Base-by-base conservation (phyloP, 345 rosid genomes). In the Mercurialis annua region DNA sequence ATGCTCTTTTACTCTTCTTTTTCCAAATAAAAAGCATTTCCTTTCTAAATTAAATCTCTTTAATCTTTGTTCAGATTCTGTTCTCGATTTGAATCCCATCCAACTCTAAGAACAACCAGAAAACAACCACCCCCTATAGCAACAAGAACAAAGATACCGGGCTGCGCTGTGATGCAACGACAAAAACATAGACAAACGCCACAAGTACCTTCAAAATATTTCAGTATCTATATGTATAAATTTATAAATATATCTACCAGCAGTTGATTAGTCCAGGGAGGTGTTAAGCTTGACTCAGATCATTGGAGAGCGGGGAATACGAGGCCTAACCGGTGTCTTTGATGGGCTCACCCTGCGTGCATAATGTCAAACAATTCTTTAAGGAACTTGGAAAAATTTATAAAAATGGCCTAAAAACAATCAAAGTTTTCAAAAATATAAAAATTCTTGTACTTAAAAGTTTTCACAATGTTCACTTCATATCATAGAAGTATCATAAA, bases 321-420 rank as follows among this genome's bases (percentile, higher is more conserved):
- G 92, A 20, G 97, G 97, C 55, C 99, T 85, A 53, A 89, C 98
- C 43, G 99, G 99, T 34, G 99, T 94, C 89, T 94, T 94, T 10
- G 99, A 94, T 48, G 99, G 99, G 72, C 99, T 94, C 52, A 94
- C 93, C 95, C 99, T 94, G 86, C 77, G 75, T 33, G 3, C n/a
- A 10, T 27, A 63, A 46, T 40, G 65, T 34, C 42, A 18, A 12
- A 31, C 2, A 49, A 54, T 3, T 14, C 34, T 0, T n/a, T 18
- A 26, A 46, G 34, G 46, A 67, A 55, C 44, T 31, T 23, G 2
- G 23, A 33, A 15, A 38, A n/a, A n/a, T n/a, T n/a, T n/a, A n/a
- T n/a, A n/a, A n/a, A n/a, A n/a, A n/a, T n/a, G n/a, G n/a, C n/a
- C n/a, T n/a, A n/a, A n/a, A n/a, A n/a, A n/a, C n/a, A n/a, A n/a